Evolutionary conservation across 805 yeast species (phyloP).

Genomic region (Metschnikowia reukaufii): DNA sequence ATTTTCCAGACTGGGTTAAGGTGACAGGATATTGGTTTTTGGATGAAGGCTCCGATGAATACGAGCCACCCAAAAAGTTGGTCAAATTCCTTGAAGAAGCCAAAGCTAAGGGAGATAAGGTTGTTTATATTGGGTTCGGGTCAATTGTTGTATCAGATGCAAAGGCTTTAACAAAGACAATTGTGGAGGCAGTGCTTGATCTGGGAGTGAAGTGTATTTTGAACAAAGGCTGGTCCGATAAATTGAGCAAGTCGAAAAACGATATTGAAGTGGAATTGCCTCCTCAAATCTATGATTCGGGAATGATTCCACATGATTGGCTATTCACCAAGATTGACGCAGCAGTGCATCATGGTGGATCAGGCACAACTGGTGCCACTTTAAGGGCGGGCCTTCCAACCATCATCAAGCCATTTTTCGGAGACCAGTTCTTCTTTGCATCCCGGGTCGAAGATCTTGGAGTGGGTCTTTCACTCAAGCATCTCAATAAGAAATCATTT

Average conservation of each 20-base stretch:
- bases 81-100: constrained; percentile 64
- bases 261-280: constrained; percentile 52
- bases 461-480: constrained; percentile 70
- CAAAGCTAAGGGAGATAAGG: constrained; percentile 54
- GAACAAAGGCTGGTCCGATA: constrained; percentile 94
- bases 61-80: constrained; percentile 61
- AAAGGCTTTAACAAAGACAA: constrained; percentile 69
- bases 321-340: constrained; percentile 85
- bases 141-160: constrained; percentile 91
- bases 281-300: constrained; percentile 63
- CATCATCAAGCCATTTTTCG: constrained; percentile 90
- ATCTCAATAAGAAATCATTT: constrained; percentile 62
- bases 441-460: constrained; percentile 85
- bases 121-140: constrained; percentile 94
- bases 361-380: constrained; percentile 95
- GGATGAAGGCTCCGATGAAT: constrained; percentile 56
- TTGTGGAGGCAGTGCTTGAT: constrained; percentile 72
- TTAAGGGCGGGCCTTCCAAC: constrained; percentile 86
- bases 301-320: constrained; percentile 91
- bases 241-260: constrained; percentile 43
- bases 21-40: constrained; percentile 96
- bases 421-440: constrained; percentile 94
- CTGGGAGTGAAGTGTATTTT: constrained; percentile 85
- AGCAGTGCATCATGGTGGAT: constrained; percentile 96
- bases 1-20: constrained; percentile 92